These are phyloP conservation scores for Fusarium sublunatum DNA, from an alignment of 2,329 filamentous ascomycete species.

Conservation along the genomic window DNA sequence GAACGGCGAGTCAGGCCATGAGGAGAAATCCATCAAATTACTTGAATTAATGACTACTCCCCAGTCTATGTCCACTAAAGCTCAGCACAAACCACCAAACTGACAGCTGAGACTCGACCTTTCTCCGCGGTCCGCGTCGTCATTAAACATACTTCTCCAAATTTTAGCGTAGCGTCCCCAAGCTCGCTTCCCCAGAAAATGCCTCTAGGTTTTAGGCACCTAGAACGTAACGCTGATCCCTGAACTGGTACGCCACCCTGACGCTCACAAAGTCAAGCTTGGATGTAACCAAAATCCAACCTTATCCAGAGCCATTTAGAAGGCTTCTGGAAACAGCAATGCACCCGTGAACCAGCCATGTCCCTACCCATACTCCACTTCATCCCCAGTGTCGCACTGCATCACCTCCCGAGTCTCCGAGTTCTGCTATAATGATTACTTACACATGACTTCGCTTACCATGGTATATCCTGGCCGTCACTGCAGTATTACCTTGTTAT, in stretches of 20 bases:
- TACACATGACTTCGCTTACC: no score
- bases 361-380: no score
- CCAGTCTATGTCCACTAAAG: no score
- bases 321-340: slow-evolving; percentile 18
- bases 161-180: slow-evolving; percentile 12
- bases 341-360: no score
- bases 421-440: no score
- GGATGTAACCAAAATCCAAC: slow-evolving; percentile 9
- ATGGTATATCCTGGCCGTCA: no score
- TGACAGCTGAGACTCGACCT: not conserved
- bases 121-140: not conserved
- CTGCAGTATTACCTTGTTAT: not conserved
- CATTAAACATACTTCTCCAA: slow-evolving; percentile 16
- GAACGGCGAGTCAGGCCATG: no score
- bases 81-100: not conserved
- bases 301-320: slow-evolving; percentile 15
- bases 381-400: not conserved
- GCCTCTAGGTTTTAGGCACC: slow-evolving; percentile 3
- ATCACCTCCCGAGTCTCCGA: slow-evolving; percentile 11
- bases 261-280: slow-evolving; percentile 14
- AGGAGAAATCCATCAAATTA: no score
- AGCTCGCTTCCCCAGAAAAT: slow-evolving; percentile 37
- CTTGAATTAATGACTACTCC: no score
- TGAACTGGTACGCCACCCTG: not conserved
- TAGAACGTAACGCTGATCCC: slow-evolving; percentile 11